Conservation (phyloP, 164 flowering plant species). For the Buxus sempervirens region DNA sequence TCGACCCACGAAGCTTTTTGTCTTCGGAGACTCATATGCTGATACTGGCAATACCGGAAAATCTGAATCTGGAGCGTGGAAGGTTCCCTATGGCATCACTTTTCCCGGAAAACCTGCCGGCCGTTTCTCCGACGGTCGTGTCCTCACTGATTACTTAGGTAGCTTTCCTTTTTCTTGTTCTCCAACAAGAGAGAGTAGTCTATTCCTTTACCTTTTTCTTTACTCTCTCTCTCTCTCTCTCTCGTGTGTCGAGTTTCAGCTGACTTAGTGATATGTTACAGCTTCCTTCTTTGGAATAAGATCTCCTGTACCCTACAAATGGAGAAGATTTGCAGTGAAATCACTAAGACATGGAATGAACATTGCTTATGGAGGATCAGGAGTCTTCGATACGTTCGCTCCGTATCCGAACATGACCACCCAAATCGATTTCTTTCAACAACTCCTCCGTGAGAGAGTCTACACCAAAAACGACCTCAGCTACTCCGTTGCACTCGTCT, state of each 20-base stretch:
- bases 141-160: no score
- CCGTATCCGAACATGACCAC: no score
- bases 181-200: no score
- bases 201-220: not conserved
- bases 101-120: no score
- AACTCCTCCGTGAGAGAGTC: constrained; percentile 21
- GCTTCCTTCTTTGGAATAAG: constrained; percentile 35
- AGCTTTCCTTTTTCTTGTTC: not conserved
- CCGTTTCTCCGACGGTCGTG: no score
- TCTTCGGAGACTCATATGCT: constrained; percentile 74
- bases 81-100: constrained; percentile 59
- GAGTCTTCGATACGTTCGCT: constrained; percentile 47
- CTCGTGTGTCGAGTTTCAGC: no score
- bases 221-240: no score
- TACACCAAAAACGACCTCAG: constrained; percentile 22
- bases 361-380: constrained; percentile 59
- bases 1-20: constrained; percentile 3
- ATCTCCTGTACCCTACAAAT: constrained; percentile 36
- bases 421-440: constrained; percentile 33
- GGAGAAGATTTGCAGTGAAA: constrained; percentile 16
- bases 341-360: constrained; percentile 33
- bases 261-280: constrained; percentile 14
- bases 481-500: constrained; percentile 41
- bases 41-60: constrained; percentile 55
- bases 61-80: constrained; percentile 38